Base-by-base conservation (phyloP, 495 filamentous ascomycete genomes). In the Penicillium coffeae region DNA sequence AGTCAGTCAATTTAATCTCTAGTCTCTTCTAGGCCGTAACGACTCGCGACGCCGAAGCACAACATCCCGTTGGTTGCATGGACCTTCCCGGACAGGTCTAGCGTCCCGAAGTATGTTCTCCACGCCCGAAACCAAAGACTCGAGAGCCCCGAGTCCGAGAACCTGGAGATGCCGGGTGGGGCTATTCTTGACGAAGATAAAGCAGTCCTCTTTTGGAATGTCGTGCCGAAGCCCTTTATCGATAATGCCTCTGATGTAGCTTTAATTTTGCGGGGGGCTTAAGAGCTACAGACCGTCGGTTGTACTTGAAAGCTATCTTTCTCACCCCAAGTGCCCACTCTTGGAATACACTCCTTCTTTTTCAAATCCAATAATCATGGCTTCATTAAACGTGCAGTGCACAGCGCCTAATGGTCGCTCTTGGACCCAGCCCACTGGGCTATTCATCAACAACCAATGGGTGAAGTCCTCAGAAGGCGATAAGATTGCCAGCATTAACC, bases 381-480 rank as follows among this genome's bases (percentile, higher is more conserved):
- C 62, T 58, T 43, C 56, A 34, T 51, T 61, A 48, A 56, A 55
- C 27, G 55, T 64, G 18, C 58, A 64, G 33, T 48, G 58, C 41
- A 62, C 52, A 21, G 60, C 58, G 21, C 91, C 91, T 7, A 96
- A 96, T 70, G 91, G 91, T 59, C 77, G 68, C 56, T 88, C 83
- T 52, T 87, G 89, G 68, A 79, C 72, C 3, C 85, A 90, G 63
- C 86, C 84, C 1, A 75, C 80, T 14, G 91, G 91, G 18, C 77
- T 96, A 32, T 96, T 95, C 70, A 95, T 96, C 72, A 91, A 94
- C 71, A 95, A 95, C 55, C 85, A 94, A 65, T 96, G 89, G 63
- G 86, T 95, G 50, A 80, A 83, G 61, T 83, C 84, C 37, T 83
- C 76, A 55, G 78, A 80, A 33, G 86, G 81, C 18, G 78, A 85